Evolutionary conservation across 1,284 basidiomycete genomes (phyloP).

Genomic region (Ustilago cynodontis): DNA sequence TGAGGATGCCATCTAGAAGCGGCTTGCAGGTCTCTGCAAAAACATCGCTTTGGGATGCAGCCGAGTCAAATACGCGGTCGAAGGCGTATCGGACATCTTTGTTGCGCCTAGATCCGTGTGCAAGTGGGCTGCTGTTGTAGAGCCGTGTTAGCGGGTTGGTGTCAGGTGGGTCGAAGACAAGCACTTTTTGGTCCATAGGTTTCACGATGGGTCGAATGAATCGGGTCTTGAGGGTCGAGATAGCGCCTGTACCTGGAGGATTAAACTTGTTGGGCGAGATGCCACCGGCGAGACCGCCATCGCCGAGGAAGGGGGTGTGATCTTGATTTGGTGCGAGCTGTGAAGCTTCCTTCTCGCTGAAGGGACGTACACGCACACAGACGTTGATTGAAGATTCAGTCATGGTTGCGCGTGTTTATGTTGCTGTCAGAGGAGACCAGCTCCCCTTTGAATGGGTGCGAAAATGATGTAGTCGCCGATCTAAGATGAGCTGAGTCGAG

Average conservation of each 20-base stretch:
- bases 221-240: conserved; percentile 38
- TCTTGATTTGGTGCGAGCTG: conserved; percentile 62
- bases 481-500: too few species aligned
- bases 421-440: conserved; percentile 16
- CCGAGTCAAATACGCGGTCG: conserved; percentile 66
- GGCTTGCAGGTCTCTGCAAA: conserved; percentile 66
- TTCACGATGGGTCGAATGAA: conserved; percentile 66
- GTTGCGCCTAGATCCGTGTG: conserved; percentile 43
- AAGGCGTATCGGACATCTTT: conserved; percentile 68
- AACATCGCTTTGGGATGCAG: conserved; percentile 60
- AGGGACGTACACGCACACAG: conserved; percentile 67
- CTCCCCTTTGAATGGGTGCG: not conserved
- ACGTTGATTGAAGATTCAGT: conserved; percentile 53
- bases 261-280: conserved; percentile 57
- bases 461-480: not conserved
- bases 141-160: conserved; percentile 58
- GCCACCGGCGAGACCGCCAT: conserved; percentile 63
- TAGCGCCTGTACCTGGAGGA: conserved; percentile 20
- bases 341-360: conserved; percentile 62
- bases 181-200: conserved; percentile 67
- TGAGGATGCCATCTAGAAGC: conserved; percentile 64
- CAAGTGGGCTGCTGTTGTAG: conserved; percentile 33
- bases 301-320: conserved; percentile 66
- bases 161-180: conserved; percentile 69
- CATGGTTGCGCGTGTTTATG: conserved; percentile 9